Conservation (phyloP, 352 stramenopile genomes). For the Thraustotheca clavata region DNA sequence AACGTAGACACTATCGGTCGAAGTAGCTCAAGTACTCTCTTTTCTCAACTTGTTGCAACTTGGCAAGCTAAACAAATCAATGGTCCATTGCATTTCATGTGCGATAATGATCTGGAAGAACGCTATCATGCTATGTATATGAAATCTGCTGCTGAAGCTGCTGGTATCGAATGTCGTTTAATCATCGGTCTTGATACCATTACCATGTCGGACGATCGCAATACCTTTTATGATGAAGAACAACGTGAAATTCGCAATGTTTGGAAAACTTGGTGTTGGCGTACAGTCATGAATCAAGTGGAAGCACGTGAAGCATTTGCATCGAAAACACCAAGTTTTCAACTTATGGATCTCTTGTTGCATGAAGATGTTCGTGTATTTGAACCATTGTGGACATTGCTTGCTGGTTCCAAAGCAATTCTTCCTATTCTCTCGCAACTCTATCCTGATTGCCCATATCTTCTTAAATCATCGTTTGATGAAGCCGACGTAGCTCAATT, state of each 20-base stretch:
- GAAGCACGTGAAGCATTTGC: not conserved
- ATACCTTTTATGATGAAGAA: not conserved
- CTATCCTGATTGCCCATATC: conserved; percentile 6
- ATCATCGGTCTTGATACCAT: conserved; percentile 16
- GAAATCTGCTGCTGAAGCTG: conserved; percentile 13
- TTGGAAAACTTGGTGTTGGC: conserved; percentile 21
- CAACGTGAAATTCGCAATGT: conserved; percentile 1
- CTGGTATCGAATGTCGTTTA: conserved; percentile 7
- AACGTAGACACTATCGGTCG: not conserved
- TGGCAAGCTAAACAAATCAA: not conserved
- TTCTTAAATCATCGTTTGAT: conserved; percentile 20
- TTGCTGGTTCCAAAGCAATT: conserved; percentile 19
- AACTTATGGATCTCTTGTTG: conserved; percentile 18
- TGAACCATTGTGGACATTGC: conserved; percentile 19
- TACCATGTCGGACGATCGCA: not conserved
- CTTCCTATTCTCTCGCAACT: conserved; percentile 10
- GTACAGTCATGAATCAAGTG: conserved; percentile 20
- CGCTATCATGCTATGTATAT: conserved; percentile 22
- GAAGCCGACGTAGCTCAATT: conserved; percentile 5
- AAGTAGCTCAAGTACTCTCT: conserved; percentile 2
- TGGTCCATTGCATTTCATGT: conserved; percentile 17
- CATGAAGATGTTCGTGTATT: conserved; percentile 15
- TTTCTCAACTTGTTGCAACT: conserved; percentile 10
- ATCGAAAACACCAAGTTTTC: not conserved
- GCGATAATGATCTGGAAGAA: conserved; percentile 18